Base-by-base conservation (phyloP, 805 yeast genomes). In the Hanseniaspora meyeri region DNA sequence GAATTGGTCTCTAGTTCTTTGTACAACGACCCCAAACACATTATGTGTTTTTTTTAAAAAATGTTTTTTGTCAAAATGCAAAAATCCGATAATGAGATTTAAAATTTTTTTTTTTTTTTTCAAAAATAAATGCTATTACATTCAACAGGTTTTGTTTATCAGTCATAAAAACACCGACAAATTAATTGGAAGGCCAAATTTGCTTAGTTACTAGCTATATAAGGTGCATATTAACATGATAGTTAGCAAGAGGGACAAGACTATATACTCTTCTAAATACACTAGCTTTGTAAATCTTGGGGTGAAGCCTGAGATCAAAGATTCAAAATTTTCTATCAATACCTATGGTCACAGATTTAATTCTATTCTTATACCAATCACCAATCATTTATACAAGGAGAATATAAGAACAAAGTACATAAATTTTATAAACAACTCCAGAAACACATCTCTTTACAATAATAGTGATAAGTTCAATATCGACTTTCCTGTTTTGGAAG, bases 401-500 rank as follows among this genome's bases (percentile, higher is more conserved):
- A 38, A 46, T 14, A 53, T 53, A 38, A 27, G 51, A 46, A 19
- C 42, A 12, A 53, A 46, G 29, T 53, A 53, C 16, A 39, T 53
- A 2, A 53, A 39, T 14, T 53, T 38, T 20, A 53, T 52, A 2
- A 46, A 55, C 1, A 52, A 45, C 2, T 24, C 43, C 12, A 61
- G 31, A 17, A 20, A 39, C 9, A 36, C 61, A 36, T 64, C 69
- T 39, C 55, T 59, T 1, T 77, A 74, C 1, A 77, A 77, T 1
- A 61, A 66, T 14, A 80, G 81, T 1, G 62, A 64, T 4, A 60
- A 68, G 2, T 72, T 70, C 49, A 62, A 77, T 5, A 63, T 71
- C 10, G 71, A 75, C 0, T 80, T 78, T 0, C 60, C 65, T 0
- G 77, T 77, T 62, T 65, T 73, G 2, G 54, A 62, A 1, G 66